Conservation (phyloP, 352 stramenopile species). For the Phytophthora citricola region DNA sequence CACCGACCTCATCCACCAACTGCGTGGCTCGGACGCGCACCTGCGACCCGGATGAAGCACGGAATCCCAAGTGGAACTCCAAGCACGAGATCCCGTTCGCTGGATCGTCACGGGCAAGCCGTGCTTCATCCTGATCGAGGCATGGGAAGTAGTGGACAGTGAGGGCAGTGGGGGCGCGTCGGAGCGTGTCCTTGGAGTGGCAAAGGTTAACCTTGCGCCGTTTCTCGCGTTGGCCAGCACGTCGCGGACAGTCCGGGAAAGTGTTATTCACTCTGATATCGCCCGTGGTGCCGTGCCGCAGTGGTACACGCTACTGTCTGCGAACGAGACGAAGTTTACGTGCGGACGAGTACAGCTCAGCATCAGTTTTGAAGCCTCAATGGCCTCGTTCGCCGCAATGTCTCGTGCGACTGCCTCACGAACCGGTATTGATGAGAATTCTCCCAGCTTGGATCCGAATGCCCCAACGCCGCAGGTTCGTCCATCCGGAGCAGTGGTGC, state of each 20-base stretch:
- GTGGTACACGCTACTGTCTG: conserved; percentile 88
- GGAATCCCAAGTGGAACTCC: conserved; percentile 84
- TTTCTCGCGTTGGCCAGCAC: conserved; percentile 86
- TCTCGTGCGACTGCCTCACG: conserved; percentile 29
- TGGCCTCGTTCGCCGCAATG: conserved; percentile 46
- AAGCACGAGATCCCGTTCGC: conserved; percentile 77
- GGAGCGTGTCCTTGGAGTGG: conserved; percentile 82
- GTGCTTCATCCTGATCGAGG: conserved; percentile 90
- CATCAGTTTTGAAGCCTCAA: conserved; percentile 80
- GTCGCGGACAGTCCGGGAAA: conserved; percentile 82
- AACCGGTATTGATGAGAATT: conserved; percentile 40
- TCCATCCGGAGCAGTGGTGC: conserved; percentile 39
- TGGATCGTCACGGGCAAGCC: conserved; percentile 79
- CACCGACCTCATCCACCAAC: conserved; percentile 74
- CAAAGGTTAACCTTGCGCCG: conserved; percentile 89
- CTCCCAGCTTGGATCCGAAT: conserved; percentile 53
- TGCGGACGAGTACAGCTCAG: conserved; percentile 87
- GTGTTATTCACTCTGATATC: conserved; percentile 86
- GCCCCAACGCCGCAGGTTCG: conserved; percentile 64
- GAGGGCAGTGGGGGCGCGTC: conserved; percentile 40
- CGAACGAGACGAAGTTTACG: conserved; percentile 85
- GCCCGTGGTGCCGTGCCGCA: conserved; percentile 82
- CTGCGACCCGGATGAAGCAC: conserved; percentile 56
- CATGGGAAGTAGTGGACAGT: conserved; percentile 71
- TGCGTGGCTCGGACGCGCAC: conserved; percentile 75